Base-by-base conservation (phyloP, 768 basidiomycete species). In the Trametes cingulata region DNA sequence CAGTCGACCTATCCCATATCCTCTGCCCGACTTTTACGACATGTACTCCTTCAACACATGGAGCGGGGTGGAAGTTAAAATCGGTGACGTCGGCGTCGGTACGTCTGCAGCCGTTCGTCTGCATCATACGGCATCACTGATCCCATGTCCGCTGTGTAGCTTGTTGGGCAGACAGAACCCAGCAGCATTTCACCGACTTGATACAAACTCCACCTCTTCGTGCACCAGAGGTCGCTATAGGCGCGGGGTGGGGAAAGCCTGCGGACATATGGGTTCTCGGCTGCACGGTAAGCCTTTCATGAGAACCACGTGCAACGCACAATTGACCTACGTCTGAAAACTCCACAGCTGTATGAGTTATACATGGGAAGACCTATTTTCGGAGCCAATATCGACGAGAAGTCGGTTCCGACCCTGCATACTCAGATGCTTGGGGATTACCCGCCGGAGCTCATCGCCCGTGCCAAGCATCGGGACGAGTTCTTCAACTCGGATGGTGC, bases 201-300 rank as follows among this genome's bases (percentile, higher is more conserved):
- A 60, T 60, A n/a, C 61, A 56, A 25, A 52, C 14, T 20, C 49
- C 55, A 7, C 22, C 53, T 19, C 42, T 62, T 2, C 56, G 61
- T 13, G 51, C 56, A 6, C 61, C 51, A 2, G 61, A 63, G 37
- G 61, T 63, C 15, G 58, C 52, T 9, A 43, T 63, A 10, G 52
- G 61, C 6, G 61, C 61, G 4, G 61, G 51, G 10, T 58, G 56
- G 55, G 56, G 61, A 4, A 58, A 53, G 33, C 61, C 56, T 35
- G 61, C 52, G 5, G 61, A 63, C 42, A 40, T 63, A 3, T 63
- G 56, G 56, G 52, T 49, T 22, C 12, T 61, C 10, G 60, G 60
- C 1, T 60, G 59, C 40, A 48, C 52, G 39, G 59, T 60, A 43
- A 8, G 59, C 41, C 10, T 9, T 37, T 20, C 27, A 4, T 24